Evolutionary conservation across 257 asterid species (phyloP), one percentile per base, ranked within the genome.

Genomic region (Voacanga thouarsii): DNA sequence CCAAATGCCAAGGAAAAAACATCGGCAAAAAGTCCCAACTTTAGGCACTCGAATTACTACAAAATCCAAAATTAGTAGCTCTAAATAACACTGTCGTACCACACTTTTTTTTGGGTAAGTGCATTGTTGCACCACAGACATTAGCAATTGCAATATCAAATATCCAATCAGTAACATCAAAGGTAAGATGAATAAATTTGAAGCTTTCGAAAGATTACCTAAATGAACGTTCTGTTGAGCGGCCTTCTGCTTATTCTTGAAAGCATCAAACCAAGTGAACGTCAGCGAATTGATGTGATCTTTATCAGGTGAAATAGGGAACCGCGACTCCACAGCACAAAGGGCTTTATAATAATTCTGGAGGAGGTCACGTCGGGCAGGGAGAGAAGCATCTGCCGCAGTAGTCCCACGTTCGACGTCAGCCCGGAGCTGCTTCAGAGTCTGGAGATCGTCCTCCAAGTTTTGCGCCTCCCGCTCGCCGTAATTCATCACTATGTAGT

Each of bases 181-280:
- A 23, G 23, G 59, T 33, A 21, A 28, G 1, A 14, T 7, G 45
- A 74, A 64, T 8, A 18, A 51, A 39, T 64, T 26, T 56, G 28
- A n/a, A 41, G 65, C 18, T 12, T 16, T 50, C 1, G 37, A 28
- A 26, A 66, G 39, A n/a, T 26, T 79, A 92, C 99, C 99, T 49
- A 96, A 88, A 89, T 96, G 95, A 76, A 93, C 85, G 75, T 89
- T 96, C 87, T 93, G 98, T 75, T 96, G 99, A 37, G 91, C 74
- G 49, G 99, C 95, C 84, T 93, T 96, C 76, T 74, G 91, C 80
- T 85, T 88, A 56, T 56, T 89, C 85, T 96, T 96, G 80, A 96
- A 96, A 49, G 98, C 96, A 87, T 96, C 99, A 74, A 88, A 92
- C 99, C 99, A 96, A 73, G 91, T 87, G 78, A 96, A 96, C 55